These are phyloP conservation scores for Symbiotaphrina buchneri DNA, from an alignment of 495 filamentous ascomycete species.

Conservation along the genomic window DNA sequence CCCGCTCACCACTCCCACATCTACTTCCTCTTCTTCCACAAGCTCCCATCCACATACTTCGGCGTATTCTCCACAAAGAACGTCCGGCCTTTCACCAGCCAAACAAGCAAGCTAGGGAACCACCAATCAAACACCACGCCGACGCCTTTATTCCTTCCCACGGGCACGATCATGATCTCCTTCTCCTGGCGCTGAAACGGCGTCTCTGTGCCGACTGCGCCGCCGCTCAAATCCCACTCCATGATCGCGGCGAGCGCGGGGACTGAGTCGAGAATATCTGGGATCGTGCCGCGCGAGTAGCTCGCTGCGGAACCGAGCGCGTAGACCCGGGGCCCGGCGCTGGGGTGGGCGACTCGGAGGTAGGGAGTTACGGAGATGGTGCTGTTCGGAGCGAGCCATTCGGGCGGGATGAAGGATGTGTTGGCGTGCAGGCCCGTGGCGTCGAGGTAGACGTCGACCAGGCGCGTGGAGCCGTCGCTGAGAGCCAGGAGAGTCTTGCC, in stretches of 20 bases:
- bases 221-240: slow-evolving; percentile 11
- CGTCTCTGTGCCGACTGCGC: background rate
- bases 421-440: slow-evolving; percentile 37
- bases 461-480: slow-evolving; percentile 13
- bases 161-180: slow-evolving; percentile 1
- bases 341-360: slow-evolving; percentile 28
- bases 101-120: slow-evolving; percentile 2
- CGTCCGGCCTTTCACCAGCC: slow-evolving; percentile 2
- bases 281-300: background rate
- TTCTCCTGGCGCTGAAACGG: slow-evolving; percentile 1
- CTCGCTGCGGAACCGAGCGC: slow-evolving; percentile 23
- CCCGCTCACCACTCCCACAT: too few species aligned
- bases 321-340: slow-evolving; percentile 13
- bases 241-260: slow-evolving; percentile 13
- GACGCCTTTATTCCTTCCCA: slow-evolving; percentile 2
- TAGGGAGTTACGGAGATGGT: slow-evolving; percentile 32
- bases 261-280: slow-evolving; percentile 8
- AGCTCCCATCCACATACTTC: too few species aligned
- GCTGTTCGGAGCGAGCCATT: slow-evolving; percentile 22
- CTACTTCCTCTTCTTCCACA: too few species aligned
- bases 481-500: slow-evolving; percentile 9
- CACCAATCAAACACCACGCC: background rate
- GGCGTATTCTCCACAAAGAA: too few species aligned
- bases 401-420: slow-evolving; percentile 28
- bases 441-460: slow-evolving; percentile 37